Conservation (phyloP, 192 early-diverging fungal genomes). For the Ambispora gerdemannii region DNA sequence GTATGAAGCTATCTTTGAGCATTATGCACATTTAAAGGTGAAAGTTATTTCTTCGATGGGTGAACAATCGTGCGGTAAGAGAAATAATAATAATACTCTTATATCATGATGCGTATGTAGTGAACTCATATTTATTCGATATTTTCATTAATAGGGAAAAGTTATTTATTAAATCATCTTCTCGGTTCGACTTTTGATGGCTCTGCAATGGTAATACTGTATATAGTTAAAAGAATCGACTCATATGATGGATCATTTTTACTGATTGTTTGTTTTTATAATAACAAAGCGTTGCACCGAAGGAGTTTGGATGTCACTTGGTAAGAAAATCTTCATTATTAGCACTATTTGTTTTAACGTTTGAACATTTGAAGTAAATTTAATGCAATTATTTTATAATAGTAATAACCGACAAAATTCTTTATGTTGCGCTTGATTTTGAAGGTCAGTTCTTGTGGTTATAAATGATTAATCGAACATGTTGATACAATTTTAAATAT, state of each 20-base stretch:
- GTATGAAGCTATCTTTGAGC: slow-evolving; percentile 28
- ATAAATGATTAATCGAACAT: background rate
- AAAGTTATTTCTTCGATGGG: slow-evolving; percentile 33
- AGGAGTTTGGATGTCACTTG: slow-evolving; percentile 31
- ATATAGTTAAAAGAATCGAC: no score
- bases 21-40: slow-evolving; percentile 21
- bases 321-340: no score
- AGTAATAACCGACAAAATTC: slow-evolving; percentile 18
- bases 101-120: background rate
- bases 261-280: no score
- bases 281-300: slow-evolving; percentile 35
- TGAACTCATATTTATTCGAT: background rate
- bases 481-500: background rate
- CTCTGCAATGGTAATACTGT: slow-evolving; percentile 33
- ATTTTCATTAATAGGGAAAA: slow-evolving; percentile 2
- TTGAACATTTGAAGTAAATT: no score
- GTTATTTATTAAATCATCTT: slow-evolving; percentile 30
- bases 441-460: slow-evolving; percentile 11
- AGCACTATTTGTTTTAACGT: no score
- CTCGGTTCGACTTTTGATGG: slow-evolving; percentile 29
- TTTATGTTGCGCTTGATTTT: slow-evolving; percentile 35
- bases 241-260: no score
- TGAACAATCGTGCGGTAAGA: slow-evolving; percentile 30
- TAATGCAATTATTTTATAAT: background rate
- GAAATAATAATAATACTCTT: background rate